Percentiles rank a stretch among this genome's conserved stretches.
These are phyloP conservation scores for Vaccinium vitisidaea DNA, from an alignment of 148 eudicot species.

Conservation along the genomic window DNA sequence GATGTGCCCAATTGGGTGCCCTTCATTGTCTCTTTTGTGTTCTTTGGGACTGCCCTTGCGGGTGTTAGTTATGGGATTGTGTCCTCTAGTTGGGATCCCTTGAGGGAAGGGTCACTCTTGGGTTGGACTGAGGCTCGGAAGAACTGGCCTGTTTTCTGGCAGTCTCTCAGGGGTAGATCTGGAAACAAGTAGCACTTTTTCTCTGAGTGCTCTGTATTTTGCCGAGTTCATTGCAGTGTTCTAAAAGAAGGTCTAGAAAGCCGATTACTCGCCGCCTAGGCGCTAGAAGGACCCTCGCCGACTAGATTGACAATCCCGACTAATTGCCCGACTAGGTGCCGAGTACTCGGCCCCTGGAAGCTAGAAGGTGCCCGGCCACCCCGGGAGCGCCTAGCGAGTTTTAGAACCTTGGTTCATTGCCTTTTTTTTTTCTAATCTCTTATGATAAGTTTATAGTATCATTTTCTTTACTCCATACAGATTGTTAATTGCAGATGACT, in stretches of 20 bases:
- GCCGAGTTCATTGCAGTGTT: background rate
- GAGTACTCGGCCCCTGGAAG: too few relatives aligned
- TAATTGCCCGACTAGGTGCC: too few relatives aligned
- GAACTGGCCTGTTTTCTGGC: slow-evolving; percentile 81
- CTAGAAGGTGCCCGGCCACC: too few relatives aligned
- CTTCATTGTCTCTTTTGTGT: slow-evolving; percentile 77
- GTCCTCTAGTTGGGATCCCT: slow-evolving; percentile 95
- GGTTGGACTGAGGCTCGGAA: slow-evolving; percentile 73
- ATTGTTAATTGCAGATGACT: background rate
- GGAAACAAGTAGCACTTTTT: slow-evolving; percentile 15
- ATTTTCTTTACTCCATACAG: background rate
- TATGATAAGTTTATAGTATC: background rate
- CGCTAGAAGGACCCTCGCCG: too few relatives aligned
- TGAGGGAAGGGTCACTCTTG: slow-evolving; percentile 88
- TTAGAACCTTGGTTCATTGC: background rate
- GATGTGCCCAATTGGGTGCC: slow-evolving; percentile 97
- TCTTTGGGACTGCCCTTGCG: slow-evolving; percentile 83
- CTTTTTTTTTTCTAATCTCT: background rate
- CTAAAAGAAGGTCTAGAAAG: too few relatives aligned
- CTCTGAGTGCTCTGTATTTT: background rate
- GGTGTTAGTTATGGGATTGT: slow-evolving; percentile 98
- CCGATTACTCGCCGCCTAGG: too few relatives aligned
- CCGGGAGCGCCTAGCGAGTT: too few relatives aligned
- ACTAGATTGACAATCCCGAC: too few relatives aligned
- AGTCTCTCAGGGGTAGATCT: slow-evolving; percentile 40